Base-by-base conservation (phyloP, 1,284 basidiomycete genomes). In the Puccinia horiana region DNA sequence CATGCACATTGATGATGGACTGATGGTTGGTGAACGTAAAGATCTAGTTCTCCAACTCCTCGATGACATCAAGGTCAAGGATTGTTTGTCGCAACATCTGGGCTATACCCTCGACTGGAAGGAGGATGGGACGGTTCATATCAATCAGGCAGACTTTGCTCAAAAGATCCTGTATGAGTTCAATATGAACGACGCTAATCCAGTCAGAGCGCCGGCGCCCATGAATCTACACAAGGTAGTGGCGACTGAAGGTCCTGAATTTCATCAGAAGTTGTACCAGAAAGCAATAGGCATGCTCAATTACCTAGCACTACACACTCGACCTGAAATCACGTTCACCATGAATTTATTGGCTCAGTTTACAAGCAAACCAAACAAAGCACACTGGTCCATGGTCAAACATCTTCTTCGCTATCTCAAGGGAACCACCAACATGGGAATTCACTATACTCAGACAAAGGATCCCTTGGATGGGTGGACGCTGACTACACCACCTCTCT, bases 1-100 rank as follows among this genome's bases (percentile, higher is more conserved):
- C 29, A 54, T 74, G n/a, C 44, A 54, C 29, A 42, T 74, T n/a
- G 72, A 74, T 74, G 72, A 74, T 54, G 72, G 72, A 29, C 26
- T 74, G 1, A 26, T 74, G 2, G 49, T 74, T 1, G 72, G 72
- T 8, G 47, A 23, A 35, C 18, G 2, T 18, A 14, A 26, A 32
- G 16, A 42, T 3, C 1, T 3, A 18, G 29, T 74, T 12, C 1
- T 32, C 14, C 18, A 49, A 12, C 29, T 74, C 8, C 47, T 73
- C 4, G 70, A 73, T 2, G 42, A 32, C 5, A n/a, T 73, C 18
- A 73, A 44, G 20, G 29, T 44, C 3, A 40, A 70, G 44, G 40
- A 49, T 9, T 11, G 40, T 16, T 37, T 37, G 6, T 11, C 44
- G n/a, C 44, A 73, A 44, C 42, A 70, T 70, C 67, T 70, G 3